Conservation (phyloP, 176 grass and related monocot species). For the Aegilops tauschii region DNA sequence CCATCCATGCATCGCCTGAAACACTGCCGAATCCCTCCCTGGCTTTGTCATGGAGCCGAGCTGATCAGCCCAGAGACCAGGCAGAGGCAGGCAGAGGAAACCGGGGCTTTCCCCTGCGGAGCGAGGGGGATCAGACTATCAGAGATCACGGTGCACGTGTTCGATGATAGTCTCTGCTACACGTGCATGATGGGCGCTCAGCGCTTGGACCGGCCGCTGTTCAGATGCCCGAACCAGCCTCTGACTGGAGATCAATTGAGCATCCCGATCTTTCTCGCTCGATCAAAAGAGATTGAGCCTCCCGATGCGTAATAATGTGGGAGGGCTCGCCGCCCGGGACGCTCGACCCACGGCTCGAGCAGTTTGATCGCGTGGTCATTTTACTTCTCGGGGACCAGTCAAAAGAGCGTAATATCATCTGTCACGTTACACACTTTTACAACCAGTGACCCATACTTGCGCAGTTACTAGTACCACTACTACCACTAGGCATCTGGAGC, state of each 20-base stretch:
- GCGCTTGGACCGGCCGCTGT: neutral
- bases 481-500: neutral
- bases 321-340: neutral
- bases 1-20: neutral
- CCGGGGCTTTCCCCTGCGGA: neutral
- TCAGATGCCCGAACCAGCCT: neutral
- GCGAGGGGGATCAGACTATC: neutral
- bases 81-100: neutral
- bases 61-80: neutral
- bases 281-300: neutral
- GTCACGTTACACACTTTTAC: constrained; percentile 11
- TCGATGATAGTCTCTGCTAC: neutral
- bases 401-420: neutral
- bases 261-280: neutral
- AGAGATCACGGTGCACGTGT: neutral
- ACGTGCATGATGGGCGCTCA: neutral
- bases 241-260: neutral
- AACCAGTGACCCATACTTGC: neutral
- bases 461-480: neutral
- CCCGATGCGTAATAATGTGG: neutral
- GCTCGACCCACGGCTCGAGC: neutral
- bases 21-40: neutral
- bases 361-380: neutral
- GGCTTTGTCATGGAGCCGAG: neutral
- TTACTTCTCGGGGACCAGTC: neutral